Evolutionary conservation across 768 basidiomycete species (phyloP), one percentile per base, ranked within the genome.

Genomic region (Plicaturopsis crispa): DNA sequence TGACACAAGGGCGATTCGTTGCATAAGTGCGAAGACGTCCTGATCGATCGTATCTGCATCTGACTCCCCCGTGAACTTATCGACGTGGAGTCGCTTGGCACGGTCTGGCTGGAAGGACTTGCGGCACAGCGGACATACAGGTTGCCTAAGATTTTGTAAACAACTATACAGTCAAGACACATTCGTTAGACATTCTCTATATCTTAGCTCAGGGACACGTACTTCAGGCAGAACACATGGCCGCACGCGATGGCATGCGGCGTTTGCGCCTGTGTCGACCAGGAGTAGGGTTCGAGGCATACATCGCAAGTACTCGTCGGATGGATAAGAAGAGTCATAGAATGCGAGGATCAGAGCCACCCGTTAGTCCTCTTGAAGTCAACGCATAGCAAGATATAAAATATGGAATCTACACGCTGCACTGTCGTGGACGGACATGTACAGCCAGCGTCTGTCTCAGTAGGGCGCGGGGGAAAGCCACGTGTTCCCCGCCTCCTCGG

Each of bases 161-260:
- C 81, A 84, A 39, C 79, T 82, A 39, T 19, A 37, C 30, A 37
- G 40, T 40, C 18, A 49, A 35, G 39, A 38, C 23, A 26, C 20
- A 34, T 33, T 34, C 8, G 19, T 41, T 33, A 36, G 14, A 40
- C 21, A 11, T 26, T 13, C 40, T 8, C 16, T 6, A 35, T 35
- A 18, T 38, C 12, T 30, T 28, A 32, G 39, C 44, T 32, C 36
- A 33, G 14, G 28, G 8, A 20, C 34, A 69, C 80, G 54, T 52
- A 84, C 83, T 62, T 56, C 52, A 65, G 65, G 54, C 84, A 86
- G 63, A 86, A 85, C 24, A 83, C 71, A 57, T 86, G 82, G 26
- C 84, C 84, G 50, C 84, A 88, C 21, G 78, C 71, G 45, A 87
- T 84, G 10, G 75, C 79, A 55, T 82, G 74, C 4, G 83, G 84